phyloP scores from a whole-genome alignment of 106 monocot species.

The Dendrobium chrysotoxum region DNA sequence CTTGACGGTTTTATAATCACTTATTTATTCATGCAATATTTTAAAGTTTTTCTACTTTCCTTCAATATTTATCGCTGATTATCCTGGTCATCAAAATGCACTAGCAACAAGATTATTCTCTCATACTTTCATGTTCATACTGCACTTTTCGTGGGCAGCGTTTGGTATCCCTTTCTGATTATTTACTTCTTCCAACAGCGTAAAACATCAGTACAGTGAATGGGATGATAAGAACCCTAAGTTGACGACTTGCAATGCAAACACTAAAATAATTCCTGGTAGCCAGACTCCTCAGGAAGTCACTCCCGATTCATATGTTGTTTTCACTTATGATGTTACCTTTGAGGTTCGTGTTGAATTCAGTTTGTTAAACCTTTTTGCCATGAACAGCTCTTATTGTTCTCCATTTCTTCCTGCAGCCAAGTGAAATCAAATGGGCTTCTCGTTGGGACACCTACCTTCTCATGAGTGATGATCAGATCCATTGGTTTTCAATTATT shows the following conservation, averaged over 20 bases:
- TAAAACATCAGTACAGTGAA: conserved; percentile 34
- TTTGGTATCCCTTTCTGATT: background rate
- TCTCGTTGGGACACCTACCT: conserved; percentile 38
- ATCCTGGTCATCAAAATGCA: background rate
- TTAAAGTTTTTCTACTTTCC: no score
- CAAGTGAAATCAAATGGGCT: conserved; percentile 31
- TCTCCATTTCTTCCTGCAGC: conserved; percentile 1
- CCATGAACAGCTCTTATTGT: background rate
- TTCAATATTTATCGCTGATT: no score
- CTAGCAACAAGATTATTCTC: background rate
- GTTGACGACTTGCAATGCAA: conserved; percentile 34
- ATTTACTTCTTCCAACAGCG: conserved; percentile 9
- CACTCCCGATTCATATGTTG: conserved; percentile 24
- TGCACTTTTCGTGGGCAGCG: background rate
- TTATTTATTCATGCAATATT: no score
- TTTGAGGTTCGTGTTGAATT: conserved; percentile 26
- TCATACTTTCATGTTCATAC: background rate
- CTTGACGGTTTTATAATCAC: no score
- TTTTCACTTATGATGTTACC: conserved; percentile 46
- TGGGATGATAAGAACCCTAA: conserved; percentile 47
- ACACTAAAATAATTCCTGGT: conserved; percentile 22
- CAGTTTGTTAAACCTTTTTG: no score
- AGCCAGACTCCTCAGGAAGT: conserved; percentile 30
- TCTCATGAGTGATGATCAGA: conserved; percentile 31
- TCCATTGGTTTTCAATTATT: conserved; percentile 35